These are phyloP conservation scores for Silene vulgaris DNA, from an alignment of 179 eudicot genomes.

Conservation along the genomic window DNA sequence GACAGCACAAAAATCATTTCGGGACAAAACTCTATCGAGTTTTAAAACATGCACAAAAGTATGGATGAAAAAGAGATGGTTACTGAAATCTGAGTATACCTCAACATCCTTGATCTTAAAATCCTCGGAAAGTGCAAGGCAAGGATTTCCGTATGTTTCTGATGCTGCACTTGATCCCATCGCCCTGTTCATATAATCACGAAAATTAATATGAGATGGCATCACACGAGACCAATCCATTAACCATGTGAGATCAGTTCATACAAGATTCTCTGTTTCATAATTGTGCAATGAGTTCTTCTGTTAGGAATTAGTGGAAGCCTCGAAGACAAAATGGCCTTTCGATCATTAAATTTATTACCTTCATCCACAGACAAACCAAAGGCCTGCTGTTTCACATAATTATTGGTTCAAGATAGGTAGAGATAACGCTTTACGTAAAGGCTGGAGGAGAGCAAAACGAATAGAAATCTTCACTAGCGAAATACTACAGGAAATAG, in stretches of 20 bases:
- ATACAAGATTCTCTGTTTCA: not conserved
- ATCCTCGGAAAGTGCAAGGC: constrained; percentile 61
- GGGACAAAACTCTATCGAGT: no score
- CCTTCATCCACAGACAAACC: not conserved
- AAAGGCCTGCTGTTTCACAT: not conserved
- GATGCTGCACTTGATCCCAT: constrained; percentile 87
- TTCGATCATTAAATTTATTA: no score
- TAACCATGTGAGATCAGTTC: not conserved
- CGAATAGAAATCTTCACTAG: not conserved
- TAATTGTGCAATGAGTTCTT: constrained; percentile 6
- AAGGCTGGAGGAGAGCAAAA: not conserved
- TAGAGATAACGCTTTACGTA: not conserved
- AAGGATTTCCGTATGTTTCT: constrained; percentile 87
- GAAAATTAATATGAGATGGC: not conserved
- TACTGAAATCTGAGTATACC: constrained; percentile 35
- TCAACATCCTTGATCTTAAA: constrained; percentile 89
- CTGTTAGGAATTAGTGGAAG: not conserved
- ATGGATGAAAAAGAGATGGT: not conserved
- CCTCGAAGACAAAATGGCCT: not conserved
- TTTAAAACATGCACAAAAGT: no score
- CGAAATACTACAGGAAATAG: constrained; percentile 18
- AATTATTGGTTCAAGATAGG: not conserved
- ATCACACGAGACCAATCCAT: not conserved
- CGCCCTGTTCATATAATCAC: constrained; percentile 34
- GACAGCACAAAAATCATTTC: not conserved